Percentiles rank a stretch among this genome's conserved stretches.
Evolutionary conservation across 108 stramenopile genomes (phyloP).

Genomic region (Skeletonema grethae): DNA sequence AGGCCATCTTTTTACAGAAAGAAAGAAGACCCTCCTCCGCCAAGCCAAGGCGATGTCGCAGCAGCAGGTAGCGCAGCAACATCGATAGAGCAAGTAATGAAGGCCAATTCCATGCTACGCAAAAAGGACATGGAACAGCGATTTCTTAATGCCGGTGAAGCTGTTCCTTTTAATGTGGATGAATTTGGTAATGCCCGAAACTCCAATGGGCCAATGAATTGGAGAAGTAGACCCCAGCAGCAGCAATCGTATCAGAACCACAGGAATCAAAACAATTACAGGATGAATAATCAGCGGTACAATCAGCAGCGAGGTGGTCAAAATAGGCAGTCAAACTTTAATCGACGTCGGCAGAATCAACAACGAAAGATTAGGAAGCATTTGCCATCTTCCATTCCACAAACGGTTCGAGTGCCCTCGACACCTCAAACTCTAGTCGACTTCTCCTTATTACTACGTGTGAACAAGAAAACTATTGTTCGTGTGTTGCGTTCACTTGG

Average conservation of each 20-base stretch:
- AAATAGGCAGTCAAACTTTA: background rate
- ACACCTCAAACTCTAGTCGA: constrained; percentile 77
- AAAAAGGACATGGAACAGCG: constrained; percentile 38
- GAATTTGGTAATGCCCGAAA: constrained; percentile 17
- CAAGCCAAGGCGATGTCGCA: background rate
- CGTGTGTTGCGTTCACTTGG: constrained; percentile 31
- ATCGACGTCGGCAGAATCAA: background rate
- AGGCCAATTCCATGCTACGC: constrained; percentile 18
- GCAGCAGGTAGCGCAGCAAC: constrained; percentile 6
- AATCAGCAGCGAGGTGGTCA: background rate
- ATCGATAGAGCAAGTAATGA: constrained; percentile 36
- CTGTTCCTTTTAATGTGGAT: constrained; percentile 26
- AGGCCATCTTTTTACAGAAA: constrained; percentile 15
- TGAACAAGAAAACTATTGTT: constrained; percentile 36
- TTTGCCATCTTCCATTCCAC: constrained; percentile 26
- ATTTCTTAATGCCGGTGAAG: constrained; percentile 38
- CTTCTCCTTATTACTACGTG: constrained; percentile 26
- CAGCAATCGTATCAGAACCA: constrained; percentile 11
- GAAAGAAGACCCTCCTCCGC: background rate
- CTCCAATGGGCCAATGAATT: constrained; percentile 3
- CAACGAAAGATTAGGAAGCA: background rate
- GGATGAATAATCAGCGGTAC: background rate
- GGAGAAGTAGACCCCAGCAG: constrained; percentile 15
- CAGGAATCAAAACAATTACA: constrained; percentile 3
- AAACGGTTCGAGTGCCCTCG: constrained; percentile 53